Percentiles rank a stretch among this genome's conserved stretches.
These are phyloP conservation scores for Cladosporium sp. DNA, from an alignment of 2,329 filamentous ascomycete species.

Conservation along the genomic window DNA sequence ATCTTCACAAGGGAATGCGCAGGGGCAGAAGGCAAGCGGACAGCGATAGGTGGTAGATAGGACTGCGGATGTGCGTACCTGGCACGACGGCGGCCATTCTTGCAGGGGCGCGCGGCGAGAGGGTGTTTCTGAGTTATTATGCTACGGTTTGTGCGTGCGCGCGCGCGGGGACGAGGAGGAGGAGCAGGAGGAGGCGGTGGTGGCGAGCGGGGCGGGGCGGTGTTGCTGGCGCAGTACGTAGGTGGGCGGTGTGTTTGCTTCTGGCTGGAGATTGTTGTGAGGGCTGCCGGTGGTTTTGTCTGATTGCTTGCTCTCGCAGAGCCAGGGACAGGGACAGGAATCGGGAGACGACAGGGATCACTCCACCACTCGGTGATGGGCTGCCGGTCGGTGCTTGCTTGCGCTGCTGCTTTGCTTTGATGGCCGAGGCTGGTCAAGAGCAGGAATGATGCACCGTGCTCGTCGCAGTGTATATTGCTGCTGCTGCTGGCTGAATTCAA, in stretches of 20 bases:
- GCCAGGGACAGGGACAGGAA: conserved; percentile 6
- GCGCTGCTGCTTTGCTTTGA: neutral
- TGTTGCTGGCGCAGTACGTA: neutral
- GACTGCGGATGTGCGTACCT: conserved; percentile 12
- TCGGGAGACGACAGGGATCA: neutral
- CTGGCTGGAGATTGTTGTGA: neutral
- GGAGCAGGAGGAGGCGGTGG: neutral
- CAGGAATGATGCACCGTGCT: conserved; percentile 3
- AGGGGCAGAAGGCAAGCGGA: conserved; percentile 4
- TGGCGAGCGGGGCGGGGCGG: neutral
- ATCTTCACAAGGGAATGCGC: conserved; percentile 18
- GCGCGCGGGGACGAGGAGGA: neutral
- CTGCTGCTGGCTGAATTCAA: neutral
- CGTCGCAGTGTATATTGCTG: neutral
- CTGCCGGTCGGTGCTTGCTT: conserved; percentile 1
- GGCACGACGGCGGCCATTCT: conserved; percentile 18
- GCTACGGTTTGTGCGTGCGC: neutral
- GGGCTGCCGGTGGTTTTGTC: neutral
- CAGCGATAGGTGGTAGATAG: conserved; percentile 5
- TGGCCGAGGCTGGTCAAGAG: neutral
- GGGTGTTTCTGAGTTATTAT: neutral
- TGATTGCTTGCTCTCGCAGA: neutral
- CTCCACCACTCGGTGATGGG: conserved; percentile 1
- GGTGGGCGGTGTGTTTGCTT: neutral
- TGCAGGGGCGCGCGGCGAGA: neutral